phyloP scores from a whole-genome alignment of 345 rosid species.

The Turritis glabra region DNA sequence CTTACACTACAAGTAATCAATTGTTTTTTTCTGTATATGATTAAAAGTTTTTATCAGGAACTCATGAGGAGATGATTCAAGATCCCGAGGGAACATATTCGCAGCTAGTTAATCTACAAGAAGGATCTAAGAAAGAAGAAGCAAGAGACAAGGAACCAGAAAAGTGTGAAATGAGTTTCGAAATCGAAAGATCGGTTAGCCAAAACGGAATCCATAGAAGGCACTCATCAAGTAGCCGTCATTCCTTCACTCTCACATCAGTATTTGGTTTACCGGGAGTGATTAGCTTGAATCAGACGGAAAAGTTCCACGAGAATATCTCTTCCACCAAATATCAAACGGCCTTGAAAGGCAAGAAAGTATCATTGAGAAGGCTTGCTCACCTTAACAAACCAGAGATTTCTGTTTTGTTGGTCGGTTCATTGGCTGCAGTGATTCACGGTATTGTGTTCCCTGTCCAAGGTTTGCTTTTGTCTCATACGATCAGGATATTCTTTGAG shows the following conservation, averaged over 20 bases:
- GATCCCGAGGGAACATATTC: not conserved
- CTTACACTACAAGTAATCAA: not conserved
- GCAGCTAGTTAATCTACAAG: not conserved
- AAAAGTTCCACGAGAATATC: not conserved
- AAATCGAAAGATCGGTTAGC: not conserved
- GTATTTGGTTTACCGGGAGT: not conserved
- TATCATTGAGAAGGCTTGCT: not conserved
- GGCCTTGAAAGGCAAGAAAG: not conserved
- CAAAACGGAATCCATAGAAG: not conserved
- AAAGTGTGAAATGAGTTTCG: not conserved
- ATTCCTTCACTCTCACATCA: not conserved
- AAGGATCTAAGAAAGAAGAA: constrained; percentile 27
- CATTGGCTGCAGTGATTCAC: not conserved
- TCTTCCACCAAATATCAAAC: not conserved
- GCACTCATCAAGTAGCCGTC: not conserved
- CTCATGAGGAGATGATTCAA: not conserved
- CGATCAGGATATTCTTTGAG: not conserved
- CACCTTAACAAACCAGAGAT: not conserved
- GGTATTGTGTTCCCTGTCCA: not conserved
- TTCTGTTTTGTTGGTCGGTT: not conserved
- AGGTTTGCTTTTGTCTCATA: not conserved
- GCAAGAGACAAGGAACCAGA: not conserved
- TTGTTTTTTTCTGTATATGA: not conserved
- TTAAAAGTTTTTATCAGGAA: not conserved
- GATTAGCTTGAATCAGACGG: not conserved